Base-by-base conservation (phyloP, 768 basidiomycete species). In the Cubamyces lactineus region DNA sequence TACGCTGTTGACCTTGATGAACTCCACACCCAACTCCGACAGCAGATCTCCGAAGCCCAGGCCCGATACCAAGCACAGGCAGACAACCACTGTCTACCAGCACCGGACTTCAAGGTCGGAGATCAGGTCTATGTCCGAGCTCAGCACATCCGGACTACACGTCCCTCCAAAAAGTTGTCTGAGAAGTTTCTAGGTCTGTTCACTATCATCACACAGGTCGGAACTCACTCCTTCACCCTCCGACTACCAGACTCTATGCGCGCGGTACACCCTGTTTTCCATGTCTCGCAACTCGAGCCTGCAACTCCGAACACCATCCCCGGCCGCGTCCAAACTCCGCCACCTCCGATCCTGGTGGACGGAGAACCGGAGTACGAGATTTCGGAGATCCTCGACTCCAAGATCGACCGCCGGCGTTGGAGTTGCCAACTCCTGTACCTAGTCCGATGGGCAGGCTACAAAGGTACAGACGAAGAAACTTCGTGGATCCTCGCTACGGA, bases 151-250 rank as follows among this genome's bases (percentile, higher is more conserved):
- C 34, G 41, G 16, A 30, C 45, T 11, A 47, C 43, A 11, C 43
- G 34, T 66, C 55, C 55, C 13, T 13, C 45, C 13, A 57, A 75
- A 39, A 71, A 72, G 46, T 57, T 71, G 5, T 67, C 66, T 7
- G 28, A 28, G 7, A 28, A 28, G 28, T 28, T 28, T 7, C 28
- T 28, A 28, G 28, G 28, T 28, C 28, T 7, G 28, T 28, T 28
- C 28, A 28, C 28, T 7, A 28, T 28, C 28, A 28, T 28, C 28
- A 7, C 28, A 7, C 28, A 28, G 28, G 28, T 28, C 28, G 28
- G 28, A 28, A 23, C 63, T 12, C 54, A 50, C 51, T 19, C 51
- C 16, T 70, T 65, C 53, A 69, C 63, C 45, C 50, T 28, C 28
- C 28, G 28, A 3, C 7, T 28, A 28, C 28, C 28, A 3, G 28